These are phyloP conservation scores for Beauveria rudraprayagi DNA, from an alignment of 2,329 filamentous ascomycete species.

Conservation along the genomic window DNA sequence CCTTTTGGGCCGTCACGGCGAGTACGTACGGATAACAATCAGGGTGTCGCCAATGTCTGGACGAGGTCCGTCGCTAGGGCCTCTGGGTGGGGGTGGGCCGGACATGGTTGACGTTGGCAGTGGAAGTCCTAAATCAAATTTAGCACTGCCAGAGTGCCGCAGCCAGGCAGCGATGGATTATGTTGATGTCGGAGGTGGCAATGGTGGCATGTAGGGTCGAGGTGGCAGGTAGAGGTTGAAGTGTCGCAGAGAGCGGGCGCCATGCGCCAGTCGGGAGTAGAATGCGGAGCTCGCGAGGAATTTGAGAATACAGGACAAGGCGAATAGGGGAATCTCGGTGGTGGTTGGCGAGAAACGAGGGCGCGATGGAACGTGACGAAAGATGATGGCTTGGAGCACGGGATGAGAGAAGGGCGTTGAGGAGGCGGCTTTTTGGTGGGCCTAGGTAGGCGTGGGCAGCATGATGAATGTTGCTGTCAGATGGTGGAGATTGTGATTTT, in stretches of 20 bases:
- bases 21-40: slow-evolving; percentile 60
- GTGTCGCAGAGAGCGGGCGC: not conserved
- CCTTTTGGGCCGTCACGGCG: not conserved
- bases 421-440: slow-evolving; percentile 5
- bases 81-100: slow-evolving; percentile 35
- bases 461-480: too few relatives aligned
- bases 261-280: slow-evolving; percentile 2
- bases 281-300: not conserved
- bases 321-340: not conserved
- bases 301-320: not conserved
- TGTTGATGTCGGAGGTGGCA: slow-evolving; percentile 2
- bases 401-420: slow-evolving; percentile 5
- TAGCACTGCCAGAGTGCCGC: slow-evolving; percentile 1
- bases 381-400: not conserved
- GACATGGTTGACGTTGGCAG: not conserved
- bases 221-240: not conserved
- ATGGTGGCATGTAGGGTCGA: slow-evolving; percentile 3
- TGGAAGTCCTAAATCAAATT: not conserved
- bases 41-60: slow-evolving; percentile 60
- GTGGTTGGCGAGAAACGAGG: not conserved
- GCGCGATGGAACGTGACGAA: slow-evolving; percentile 4
- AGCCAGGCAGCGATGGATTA: slow-evolving; percentile 3
- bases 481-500: too few relatives aligned
- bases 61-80: slow-evolving; percentile 30
- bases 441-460: not conserved